Evolutionary conservation across 2,329 filamentous ascomycete species (phyloP).

Genomic region (Periglandula ipomoeae): DNA sequence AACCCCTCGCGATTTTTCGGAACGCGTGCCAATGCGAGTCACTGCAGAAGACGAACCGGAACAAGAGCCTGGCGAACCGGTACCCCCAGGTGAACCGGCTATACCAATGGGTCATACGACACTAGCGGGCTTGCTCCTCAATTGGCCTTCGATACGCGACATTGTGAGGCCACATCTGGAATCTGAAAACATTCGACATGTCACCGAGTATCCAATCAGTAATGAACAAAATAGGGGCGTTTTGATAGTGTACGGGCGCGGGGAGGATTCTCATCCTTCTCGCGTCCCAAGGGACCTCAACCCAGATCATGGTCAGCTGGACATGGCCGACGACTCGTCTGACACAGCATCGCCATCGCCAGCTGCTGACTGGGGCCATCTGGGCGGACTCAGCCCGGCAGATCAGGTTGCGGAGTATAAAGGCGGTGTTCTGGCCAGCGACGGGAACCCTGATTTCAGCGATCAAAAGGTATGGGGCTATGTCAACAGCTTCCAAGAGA

Average conservation of each 20-base stretch:
- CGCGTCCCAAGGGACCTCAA: constrained; percentile 32
- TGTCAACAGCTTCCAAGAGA: constrained; percentile 47
- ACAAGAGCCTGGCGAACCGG: constrained; percentile 40
- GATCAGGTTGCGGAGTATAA: constrained; percentile 28
- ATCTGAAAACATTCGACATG: constrained; percentile 40
- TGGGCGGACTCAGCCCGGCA: constrained; percentile 40
- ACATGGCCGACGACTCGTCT: constrained; percentile 38
- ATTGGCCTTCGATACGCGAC: constrained; percentile 58
- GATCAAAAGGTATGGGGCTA: constrained; percentile 41
- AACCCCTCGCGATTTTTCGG: constrained; percentile 18
- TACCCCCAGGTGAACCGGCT: constrained; percentile 52
- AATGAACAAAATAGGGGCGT: constrained; percentile 66
- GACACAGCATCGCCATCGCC: constrained; percentile 46
- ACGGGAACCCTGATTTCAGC: constrained; percentile 47
- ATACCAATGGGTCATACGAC: constrained; percentile 85
- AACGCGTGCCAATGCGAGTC: constrained; percentile 18
- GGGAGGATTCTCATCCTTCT: constrained; percentile 60
- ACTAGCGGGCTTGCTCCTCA: constrained; percentile 72
- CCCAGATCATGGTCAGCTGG: constrained; percentile 28
- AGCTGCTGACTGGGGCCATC: constrained; percentile 49
- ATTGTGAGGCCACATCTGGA: constrained; percentile 47
- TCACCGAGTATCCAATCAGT: constrained; percentile 66
- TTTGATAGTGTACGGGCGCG: constrained; percentile 67
- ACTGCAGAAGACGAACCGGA: constrained; percentile 40
- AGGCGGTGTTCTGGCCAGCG: constrained; percentile 27